phyloP scores from a whole-genome alignment of 768 basidiomycete genomes.

The Boletus sp. region DNA sequence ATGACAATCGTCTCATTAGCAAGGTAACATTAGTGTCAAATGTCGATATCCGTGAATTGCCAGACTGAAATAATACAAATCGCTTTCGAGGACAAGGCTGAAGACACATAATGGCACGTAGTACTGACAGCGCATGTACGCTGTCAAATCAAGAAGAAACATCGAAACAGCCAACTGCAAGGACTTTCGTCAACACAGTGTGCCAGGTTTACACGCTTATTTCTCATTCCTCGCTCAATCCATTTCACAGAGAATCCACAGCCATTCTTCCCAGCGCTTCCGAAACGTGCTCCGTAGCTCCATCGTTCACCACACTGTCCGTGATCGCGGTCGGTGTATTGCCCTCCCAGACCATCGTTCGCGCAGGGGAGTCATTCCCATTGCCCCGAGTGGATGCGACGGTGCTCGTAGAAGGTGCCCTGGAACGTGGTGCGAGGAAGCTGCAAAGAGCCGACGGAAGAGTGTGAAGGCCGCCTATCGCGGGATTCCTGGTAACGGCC shows the following conservation, averaged over 20 bases:
- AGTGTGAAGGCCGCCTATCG: not conserved
- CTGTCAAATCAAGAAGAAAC: not conserved
- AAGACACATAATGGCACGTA: not conserved
- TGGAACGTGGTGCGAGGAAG: constrained; percentile 16
- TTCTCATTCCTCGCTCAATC: not conserved
- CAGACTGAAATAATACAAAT: not conserved
- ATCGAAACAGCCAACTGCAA: not conserved
- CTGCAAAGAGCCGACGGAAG: constrained; percentile 8
- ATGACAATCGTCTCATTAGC: not conserved
- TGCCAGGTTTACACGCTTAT: not conserved
- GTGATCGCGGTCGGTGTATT: not conserved
- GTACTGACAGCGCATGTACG: not conserved
- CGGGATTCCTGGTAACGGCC: not conserved
- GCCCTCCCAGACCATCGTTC: not conserved
- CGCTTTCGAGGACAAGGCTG: not conserved
- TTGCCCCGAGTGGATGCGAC: constrained; percentile 7
- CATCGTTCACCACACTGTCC: not conserved
- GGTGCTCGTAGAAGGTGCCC: constrained; percentile 25
- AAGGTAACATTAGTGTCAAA: not conserved
- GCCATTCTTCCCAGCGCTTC: constrained; percentile 27
- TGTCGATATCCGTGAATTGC: not conserved
- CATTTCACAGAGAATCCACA: constrained; percentile 12
- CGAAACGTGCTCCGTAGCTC: constrained; percentile 11
- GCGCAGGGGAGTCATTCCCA: not conserved
- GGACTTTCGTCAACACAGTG: not conserved